Evolutionary conservation across 768 basidiomycete genomes (phyloP), one percentile per base, ranked within the genome.

Genomic region (Arthromyces matolae): DNA sequence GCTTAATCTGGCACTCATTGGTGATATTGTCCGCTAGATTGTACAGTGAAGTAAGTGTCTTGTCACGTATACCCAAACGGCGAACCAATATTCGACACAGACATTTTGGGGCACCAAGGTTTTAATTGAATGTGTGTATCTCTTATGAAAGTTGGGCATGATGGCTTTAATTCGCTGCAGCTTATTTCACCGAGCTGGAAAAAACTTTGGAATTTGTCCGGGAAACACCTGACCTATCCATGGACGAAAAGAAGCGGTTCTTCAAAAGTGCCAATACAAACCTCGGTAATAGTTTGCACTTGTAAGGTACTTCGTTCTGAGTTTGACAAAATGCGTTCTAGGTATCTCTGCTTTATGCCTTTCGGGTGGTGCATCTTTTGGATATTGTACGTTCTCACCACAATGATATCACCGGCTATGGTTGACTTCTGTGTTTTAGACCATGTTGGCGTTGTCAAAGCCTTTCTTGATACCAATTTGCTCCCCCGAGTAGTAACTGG

Each of bases 361-460:
- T 9, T 93, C 89, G n/a, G 96, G 96, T 13, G 95, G 96, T 5
- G 96, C 90, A 7, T 84, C 86, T 1, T 95, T 97, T 61, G 93
- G 93, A 8, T 96, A 95, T 63, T 97, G 92, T 86, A 66, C 60
- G 81, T 57, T n/a, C 22, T 25, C 24, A 45, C 8, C 32, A 5
- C 34, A 18, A 35, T 32, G 20, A n/a, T n/a, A 18, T 10, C 16
- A 42, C 16, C 6, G 19, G 12, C 8, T 18, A 29, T 18, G 36
- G 8, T 23, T n/a, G 22, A 8, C 2, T 14, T 10, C 20, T 8
- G 16, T n/a, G 12, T 32, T 13, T 13, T 14, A 92, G 86, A 93
- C 63, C 90, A 93, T 61, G 80, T 88, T 60, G 95, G 95, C 7
- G 89, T 97, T 16, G 82, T 94, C 38, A 89, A 88, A 60, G 96